phyloP scores from a whole-genome alignment of 495 filamentous ascomycete genomes.

The Umbilicaria muhlenbergii region DNA sequence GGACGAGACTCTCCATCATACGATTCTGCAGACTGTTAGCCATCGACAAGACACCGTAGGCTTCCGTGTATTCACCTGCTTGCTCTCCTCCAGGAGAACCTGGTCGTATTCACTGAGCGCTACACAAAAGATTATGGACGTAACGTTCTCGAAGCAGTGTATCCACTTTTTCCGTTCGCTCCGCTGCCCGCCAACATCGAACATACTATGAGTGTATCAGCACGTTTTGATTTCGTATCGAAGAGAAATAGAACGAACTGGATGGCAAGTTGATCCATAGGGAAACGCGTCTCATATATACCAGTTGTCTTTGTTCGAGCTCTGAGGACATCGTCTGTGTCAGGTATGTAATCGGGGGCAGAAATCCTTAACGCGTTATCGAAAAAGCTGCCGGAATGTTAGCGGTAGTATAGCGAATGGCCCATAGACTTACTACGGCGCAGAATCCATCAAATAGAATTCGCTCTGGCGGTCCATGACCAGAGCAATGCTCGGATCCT shows the following conservation, averaged over 20 bases:
- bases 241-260: conserved; percentile 47
- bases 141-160: conserved; percentile 98
- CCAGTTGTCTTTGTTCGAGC: conserved; percentile 98
- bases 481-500: conserved; percentile 66
- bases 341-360: conserved; percentile 70
- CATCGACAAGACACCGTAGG: neutral
- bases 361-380: conserved; percentile 81
- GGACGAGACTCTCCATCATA: conserved; percentile 93
- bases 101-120: conserved; percentile 98
- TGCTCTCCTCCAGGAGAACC: conserved; percentile 88
- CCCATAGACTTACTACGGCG: conserved; percentile 66
- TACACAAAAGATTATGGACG: conserved; percentile 99
- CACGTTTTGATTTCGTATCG: neutral
- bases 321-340: conserved; percentile 83
- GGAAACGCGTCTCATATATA: conserved; percentile 96
- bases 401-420: conserved; percentile 8
- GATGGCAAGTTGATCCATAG: conserved; percentile 96
- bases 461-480: conserved; percentile 91
- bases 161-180: conserved; percentile 99
- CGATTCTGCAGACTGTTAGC: conserved; percentile 52
- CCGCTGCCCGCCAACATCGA: conserved; percentile 92
- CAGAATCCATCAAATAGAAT: conserved; percentile 98
- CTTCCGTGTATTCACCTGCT: conserved; percentile 46
- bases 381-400: conserved; percentile 57
- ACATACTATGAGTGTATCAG: conserved; percentile 56